Percentiles rank a stretch among this genome's conserved stretches.
Conservation (phyloP, 306 rosid species). For the Ammopiptanthus mongolicus region DNA sequence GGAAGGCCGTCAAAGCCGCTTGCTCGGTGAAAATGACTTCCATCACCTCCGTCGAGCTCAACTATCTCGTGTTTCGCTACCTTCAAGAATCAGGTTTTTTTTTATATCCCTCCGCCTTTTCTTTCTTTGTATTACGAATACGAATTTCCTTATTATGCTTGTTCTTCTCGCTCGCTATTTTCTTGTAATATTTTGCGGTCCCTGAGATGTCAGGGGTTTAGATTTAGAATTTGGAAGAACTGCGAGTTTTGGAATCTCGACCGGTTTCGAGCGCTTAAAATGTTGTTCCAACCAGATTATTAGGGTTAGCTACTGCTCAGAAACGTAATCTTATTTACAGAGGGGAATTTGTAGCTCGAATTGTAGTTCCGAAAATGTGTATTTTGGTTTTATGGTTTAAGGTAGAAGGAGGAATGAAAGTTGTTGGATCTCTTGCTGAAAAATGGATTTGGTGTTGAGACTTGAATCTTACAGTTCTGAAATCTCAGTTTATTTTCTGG, state of each 20-base stretch:
- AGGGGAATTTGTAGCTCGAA: neutral
- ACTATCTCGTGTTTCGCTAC: constrained; percentile 80
- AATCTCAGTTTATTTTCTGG: neutral
- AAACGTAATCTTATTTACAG: neutral
- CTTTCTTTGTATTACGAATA: neutral
- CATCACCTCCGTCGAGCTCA: constrained; percentile 78
- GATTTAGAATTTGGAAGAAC: constrained; percentile 22
- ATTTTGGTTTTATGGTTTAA: neutral
- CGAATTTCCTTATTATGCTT: neutral
- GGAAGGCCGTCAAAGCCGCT: constrained; percentile 26
- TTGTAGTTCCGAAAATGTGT: neutral
- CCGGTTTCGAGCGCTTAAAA: neutral
- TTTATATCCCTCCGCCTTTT: neutral
- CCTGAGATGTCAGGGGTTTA: neutral
- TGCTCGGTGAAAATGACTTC: constrained; percentile 51
- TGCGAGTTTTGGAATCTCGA: neutral
- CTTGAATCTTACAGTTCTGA: neutral
- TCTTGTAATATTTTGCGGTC: neutral
- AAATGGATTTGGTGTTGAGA: neutral
- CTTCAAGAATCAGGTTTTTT: constrained; percentile 84
- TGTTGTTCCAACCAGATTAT: constrained; percentile 2
- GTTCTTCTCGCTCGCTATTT: neutral
- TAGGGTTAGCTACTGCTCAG: constrained; percentile 28
- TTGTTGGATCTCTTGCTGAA: constrained; percentile 26
- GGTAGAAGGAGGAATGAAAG: neutral